phyloP scores from a whole-genome alignment of 208 protist species.

The Sergeia podlipaevii region DNA sequence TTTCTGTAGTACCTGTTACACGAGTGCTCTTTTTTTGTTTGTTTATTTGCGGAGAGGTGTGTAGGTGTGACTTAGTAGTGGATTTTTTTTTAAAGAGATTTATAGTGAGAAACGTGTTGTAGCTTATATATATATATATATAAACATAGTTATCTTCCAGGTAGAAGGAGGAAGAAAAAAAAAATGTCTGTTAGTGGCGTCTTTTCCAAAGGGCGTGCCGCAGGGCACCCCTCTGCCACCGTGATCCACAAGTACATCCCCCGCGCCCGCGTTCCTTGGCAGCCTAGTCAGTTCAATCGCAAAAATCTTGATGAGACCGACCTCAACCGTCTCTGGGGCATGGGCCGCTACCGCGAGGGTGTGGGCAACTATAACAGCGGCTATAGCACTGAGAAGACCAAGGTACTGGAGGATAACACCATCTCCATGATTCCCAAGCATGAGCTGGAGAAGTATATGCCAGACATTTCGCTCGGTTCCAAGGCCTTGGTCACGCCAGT shows the following conservation, averaged over 20 bases:
- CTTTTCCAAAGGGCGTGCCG: slow-evolving; percentile 59
- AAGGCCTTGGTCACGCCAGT: slow-evolving; percentile 89
- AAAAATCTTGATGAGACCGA: slow-evolving; percentile 76
- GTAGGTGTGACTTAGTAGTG: too few species aligned
- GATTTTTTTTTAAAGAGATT: too few species aligned
- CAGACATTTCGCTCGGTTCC: slow-evolving; percentile 79
- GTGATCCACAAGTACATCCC: slow-evolving; percentile 83
- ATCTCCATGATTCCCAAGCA: slow-evolving; percentile 84
- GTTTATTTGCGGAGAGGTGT: too few species aligned
- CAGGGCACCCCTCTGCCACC: slow-evolving; percentile 55
- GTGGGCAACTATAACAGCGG: slow-evolving; percentile 89
- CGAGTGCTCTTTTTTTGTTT: too few species aligned
- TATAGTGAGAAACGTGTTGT: too few species aligned
- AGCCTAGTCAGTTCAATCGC: slow-evolving; percentile 84
- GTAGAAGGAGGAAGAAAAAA: too few species aligned
- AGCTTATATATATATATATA: too few species aligned
- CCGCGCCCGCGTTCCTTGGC: slow-evolving; percentile 82
- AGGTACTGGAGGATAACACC: slow-evolving; percentile 76
- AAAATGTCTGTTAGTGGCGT: slow-evolving; percentile 80
- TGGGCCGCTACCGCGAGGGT: slow-evolving; percentile 72
- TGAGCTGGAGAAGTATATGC: slow-evolving; percentile 90
- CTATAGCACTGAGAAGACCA: slow-evolving; percentile 82
- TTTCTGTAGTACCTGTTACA: too few species aligned
- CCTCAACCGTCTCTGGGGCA: slow-evolving; percentile 67
- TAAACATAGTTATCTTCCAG: too few species aligned